Conservation (phyloP, 192 early-diverging fungal genomes). For the Umbelopsis ramanniana region DNA sequence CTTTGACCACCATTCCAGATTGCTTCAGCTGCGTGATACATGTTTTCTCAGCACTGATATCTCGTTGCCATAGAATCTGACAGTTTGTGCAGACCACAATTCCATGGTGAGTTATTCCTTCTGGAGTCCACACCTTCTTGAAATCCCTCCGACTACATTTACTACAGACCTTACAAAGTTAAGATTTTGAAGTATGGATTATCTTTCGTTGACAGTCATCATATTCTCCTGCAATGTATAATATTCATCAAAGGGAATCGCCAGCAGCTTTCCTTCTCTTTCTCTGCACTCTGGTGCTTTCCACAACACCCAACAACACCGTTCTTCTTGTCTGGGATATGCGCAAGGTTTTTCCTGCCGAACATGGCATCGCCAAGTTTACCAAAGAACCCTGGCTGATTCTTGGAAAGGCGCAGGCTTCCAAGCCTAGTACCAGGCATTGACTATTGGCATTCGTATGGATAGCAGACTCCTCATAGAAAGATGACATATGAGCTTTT, state of each 20-base stretch:
- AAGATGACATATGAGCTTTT: neutral
- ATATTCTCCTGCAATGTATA: neutral
- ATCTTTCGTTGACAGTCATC: neutral
- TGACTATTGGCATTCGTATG: neutral
- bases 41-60: constrained; percentile 1
- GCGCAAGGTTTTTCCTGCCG: neutral
- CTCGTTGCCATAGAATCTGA: constrained; percentile 13
- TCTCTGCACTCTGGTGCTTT: neutral
- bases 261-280: neutral
- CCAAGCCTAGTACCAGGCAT: neutral
- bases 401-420: neutral
- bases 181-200: neutral
- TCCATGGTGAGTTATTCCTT: neutral
- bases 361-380: constrained; percentile 11
- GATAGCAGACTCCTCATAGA: neutral
- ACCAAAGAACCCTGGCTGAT: neutral
- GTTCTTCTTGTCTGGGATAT: neutral
- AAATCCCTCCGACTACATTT: neutral
- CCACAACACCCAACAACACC: neutral
- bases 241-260: neutral
- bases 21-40: neutral
- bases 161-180: neutral
- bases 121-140: neutral
- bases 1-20: neutral
- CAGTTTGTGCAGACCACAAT: constrained; percentile 1